Evolutionary conservation across 257 asterid species (phyloP).

Genomic region (Lycium barbarum): DNA sequence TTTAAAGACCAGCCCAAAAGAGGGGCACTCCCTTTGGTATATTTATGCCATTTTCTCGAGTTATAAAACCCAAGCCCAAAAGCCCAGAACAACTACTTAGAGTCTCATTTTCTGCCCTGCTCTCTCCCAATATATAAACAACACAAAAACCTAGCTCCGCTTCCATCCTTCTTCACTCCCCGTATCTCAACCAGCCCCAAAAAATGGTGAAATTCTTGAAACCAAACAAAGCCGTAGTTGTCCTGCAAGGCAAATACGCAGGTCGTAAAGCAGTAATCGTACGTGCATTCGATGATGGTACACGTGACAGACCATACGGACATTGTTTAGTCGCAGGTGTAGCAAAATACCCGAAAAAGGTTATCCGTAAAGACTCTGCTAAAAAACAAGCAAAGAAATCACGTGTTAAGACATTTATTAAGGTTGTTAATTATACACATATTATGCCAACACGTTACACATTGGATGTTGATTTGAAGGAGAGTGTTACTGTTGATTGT

Average conservation of each 20-base stretch:
- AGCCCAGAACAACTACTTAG: neutral
- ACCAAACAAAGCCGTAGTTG: constrained; percentile 45
- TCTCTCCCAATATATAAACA: neutral
- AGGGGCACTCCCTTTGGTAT: too few relatives aligned
- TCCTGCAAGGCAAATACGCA: constrained; percentile 48
- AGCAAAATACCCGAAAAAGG: constrained; percentile 47
- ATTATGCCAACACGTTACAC: constrained; percentile 56
- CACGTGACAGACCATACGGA: constrained; percentile 53
- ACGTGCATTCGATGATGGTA: constrained; percentile 48
- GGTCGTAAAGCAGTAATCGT: constrained; percentile 50
- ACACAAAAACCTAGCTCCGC: neutral
- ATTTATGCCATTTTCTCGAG: too few relatives aligned
- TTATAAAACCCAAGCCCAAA: neutral
- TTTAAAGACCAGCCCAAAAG: too few relatives aligned
- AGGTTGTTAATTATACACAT: constrained; percentile 50
- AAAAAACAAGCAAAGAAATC: constrained; percentile 58
- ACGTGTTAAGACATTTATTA: constrained; percentile 47
- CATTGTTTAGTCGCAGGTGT: constrained; percentile 50
- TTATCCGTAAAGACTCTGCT: constrained; percentile 47
- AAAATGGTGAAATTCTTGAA: constrained; percentile 48
- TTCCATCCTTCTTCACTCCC: neutral
- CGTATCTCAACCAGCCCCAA: neutral
- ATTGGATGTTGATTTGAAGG: constrained; percentile 50
- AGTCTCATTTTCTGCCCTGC: neutral
- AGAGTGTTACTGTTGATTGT: constrained; percentile 35